A percentile compares a stretch with the other conserved stretches of the same genome.
phyloP scores from a whole-genome alignment of 805 yeast genomes.

The Soucietia sequanensis region DNA sequence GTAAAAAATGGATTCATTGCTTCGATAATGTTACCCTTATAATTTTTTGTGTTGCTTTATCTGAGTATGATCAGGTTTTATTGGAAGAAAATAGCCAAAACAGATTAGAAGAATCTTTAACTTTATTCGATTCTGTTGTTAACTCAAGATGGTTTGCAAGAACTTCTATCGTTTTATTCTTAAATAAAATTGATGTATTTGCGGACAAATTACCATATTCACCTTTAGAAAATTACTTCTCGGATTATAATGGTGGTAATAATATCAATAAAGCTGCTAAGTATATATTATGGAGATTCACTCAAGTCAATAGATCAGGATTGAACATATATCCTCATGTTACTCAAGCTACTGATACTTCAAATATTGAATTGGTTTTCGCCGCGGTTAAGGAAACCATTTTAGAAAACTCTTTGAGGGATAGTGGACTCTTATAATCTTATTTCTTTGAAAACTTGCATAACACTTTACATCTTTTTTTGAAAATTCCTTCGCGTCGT shows the following conservation, averaged over 20 bases:
- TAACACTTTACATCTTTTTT: too few species aligned
- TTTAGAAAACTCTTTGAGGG: conserved; percentile 71
- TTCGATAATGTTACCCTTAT: conserved; percentile 89
- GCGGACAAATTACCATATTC: conserved; percentile 80
- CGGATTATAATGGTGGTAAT: conserved; percentile 88
- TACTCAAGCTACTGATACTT: conserved; percentile 93
- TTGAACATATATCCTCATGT: conserved; percentile 84
- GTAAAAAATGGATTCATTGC: conserved; percentile 96
- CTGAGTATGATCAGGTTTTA: conserved; percentile 86
- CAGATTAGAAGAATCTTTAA: conserved; percentile 76
- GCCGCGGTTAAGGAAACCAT: conserved; percentile 82
- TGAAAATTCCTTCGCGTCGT: too few species aligned
- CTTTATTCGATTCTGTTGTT: conserved; percentile 84
- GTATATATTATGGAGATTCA: conserved; percentile 86
- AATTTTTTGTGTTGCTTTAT: conserved; percentile 86
- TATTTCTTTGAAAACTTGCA: too few species aligned
- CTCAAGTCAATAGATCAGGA: conserved; percentile 79
- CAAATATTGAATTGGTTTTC: conserved; percentile 81
- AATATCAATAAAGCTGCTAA: conserved; percentile 89
- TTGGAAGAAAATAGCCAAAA: conserved; percentile 76
- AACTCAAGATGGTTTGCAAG: conserved; percentile 91
- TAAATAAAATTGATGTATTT: conserved; percentile 88
- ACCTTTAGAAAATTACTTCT: conserved; percentile 80
- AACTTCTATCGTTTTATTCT: conserved; percentile 79
- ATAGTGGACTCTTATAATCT: conserved; percentile 65